These are phyloP conservation scores for Hypholoma sublateritium DNA, from an alignment of 768 basidiomycete genomes.

Conservation along the genomic window DNA sequence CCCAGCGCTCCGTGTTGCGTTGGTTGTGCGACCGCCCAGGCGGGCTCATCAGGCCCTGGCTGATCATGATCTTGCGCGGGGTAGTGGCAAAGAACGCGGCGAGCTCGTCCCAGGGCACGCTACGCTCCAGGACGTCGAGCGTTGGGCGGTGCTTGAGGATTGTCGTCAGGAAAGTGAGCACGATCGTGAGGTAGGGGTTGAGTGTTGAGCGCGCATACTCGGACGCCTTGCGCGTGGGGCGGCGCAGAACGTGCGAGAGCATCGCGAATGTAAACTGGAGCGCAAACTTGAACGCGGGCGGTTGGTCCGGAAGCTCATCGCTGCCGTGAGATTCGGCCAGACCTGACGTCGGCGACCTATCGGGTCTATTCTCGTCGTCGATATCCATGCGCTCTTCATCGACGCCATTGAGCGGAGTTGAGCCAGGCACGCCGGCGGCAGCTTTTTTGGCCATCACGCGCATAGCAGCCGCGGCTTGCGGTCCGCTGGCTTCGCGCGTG, in stretches of 20 bases:
- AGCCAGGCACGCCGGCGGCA: slow-evolving; percentile 27
- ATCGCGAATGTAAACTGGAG: slow-evolving; percentile 78
- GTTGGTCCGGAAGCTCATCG: slow-evolving; percentile 40
- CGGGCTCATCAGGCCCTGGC: slow-evolving; percentile 38
- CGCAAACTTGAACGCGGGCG: slow-evolving; percentile 70
- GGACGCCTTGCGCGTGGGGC: slow-evolving; percentile 60
- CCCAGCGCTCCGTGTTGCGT: slow-evolving; percentile 48
- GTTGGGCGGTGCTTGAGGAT: slow-evolving; percentile 64
- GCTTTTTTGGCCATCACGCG: slow-evolving; percentile 54
- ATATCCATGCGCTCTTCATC: slow-evolving; percentile 50
- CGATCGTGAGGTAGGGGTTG: slow-evolving; percentile 84
- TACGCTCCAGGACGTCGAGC: slow-evolving; percentile 65
- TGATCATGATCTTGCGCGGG: slow-evolving; percentile 51
- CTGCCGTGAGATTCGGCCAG: slow-evolving; percentile 24
- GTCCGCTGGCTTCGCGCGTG: slow-evolving; percentile 31
- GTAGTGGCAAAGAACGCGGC: slow-evolving; percentile 59
- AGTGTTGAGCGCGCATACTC: slow-evolving; percentile 54
- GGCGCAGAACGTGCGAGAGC: slow-evolving; percentile 68
- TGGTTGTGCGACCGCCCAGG: slow-evolving; percentile 8
- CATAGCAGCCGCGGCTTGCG: slow-evolving; percentile 35
- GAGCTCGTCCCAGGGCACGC: slow-evolving; percentile 83
- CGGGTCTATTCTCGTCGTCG: slow-evolving; percentile 23
- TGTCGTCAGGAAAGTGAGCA: slow-evolving; percentile 88
- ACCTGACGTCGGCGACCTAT: slow-evolving; percentile 32
- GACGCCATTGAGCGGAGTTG: slow-evolving; percentile 33